phyloP scores from a whole-genome alignment of 352 stramenopile species.

The Phytophthora hybrid region DNA sequence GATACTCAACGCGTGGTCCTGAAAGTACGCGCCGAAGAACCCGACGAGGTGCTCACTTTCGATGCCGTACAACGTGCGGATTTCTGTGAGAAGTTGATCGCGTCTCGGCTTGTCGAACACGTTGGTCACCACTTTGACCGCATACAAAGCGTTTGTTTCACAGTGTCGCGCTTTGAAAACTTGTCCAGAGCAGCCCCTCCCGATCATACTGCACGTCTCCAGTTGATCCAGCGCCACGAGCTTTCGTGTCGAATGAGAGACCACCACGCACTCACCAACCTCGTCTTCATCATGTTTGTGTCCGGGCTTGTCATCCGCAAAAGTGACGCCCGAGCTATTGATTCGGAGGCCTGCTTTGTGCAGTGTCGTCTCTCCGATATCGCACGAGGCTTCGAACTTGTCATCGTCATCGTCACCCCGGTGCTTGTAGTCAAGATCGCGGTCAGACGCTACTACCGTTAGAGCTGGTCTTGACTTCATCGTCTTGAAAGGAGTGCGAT shows the following conservation, averaged over 20 bases:
- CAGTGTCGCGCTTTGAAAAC: conserved; percentile 65
- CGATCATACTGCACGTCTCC: conserved; percentile 59
- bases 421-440: conserved; percentile 29
- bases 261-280: conserved; percentile 12
- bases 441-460: conserved; percentile 28
- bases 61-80: conserved; percentile 79
- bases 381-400: conserved; percentile 69
- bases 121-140: conserved; percentile 79
- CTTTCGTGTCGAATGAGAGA: conserved; percentile 22
- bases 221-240: conserved; percentile 64
- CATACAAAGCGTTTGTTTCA: conserved; percentile 51
- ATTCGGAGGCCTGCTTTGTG: conserved; percentile 74
- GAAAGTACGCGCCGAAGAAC: conserved; percentile 80
- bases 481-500: not conserved
- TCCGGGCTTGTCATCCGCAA: conserved; percentile 32
- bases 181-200: conserved; percentile 69
- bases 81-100: conserved; percentile 82
- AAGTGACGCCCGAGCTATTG: conserved; percentile 69
- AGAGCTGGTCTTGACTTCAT: conserved; percentile 33
- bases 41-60: conserved; percentile 70
- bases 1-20: conserved; percentile 73
- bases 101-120: conserved; percentile 82
- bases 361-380: conserved; percentile 79
- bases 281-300: conserved; percentile 38
- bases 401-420: conserved; percentile 43